Conservation (phyloP, 2,329 filamentous ascomycete species). For the Curvularia lunata region DNA sequence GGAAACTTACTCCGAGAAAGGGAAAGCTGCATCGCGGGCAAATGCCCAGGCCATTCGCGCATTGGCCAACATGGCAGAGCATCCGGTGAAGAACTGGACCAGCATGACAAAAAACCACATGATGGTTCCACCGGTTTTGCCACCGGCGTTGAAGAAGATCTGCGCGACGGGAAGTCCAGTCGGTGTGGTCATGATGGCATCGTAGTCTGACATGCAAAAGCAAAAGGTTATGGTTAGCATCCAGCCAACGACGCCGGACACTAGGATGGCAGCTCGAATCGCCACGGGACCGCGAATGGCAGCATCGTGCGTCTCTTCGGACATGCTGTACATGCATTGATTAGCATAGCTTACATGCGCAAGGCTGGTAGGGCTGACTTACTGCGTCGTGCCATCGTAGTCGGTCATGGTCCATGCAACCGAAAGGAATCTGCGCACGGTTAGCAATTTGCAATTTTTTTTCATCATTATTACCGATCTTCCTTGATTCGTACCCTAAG, state of each 20-base stretch:
- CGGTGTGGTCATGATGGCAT: slow-evolving; percentile 61
- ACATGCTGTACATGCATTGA: slow-evolving; percentile 57
- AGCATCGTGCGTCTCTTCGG: slow-evolving; percentile 70
- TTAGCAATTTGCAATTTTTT: slow-evolving; percentile 14
- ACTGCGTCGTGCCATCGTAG: slow-evolving; percentile 71
- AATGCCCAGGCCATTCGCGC: slow-evolving; percentile 69
- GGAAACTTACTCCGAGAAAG: slow-evolving; percentile 60
- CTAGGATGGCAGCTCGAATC: slow-evolving; percentile 64
- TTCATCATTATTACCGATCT: background rate
- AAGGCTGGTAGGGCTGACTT: slow-evolving; percentile 34
- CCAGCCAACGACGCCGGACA: slow-evolving; percentile 67
- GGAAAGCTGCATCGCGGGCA: slow-evolving; percentile 65
- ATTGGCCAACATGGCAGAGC: slow-evolving; percentile 68
- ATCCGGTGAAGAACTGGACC: slow-evolving; percentile 70
- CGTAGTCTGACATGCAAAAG: slow-evolving; percentile 66
- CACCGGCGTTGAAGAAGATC: slow-evolving; percentile 65
- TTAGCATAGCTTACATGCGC: slow-evolving; percentile 34
- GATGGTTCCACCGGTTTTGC: slow-evolving; percentile 60
- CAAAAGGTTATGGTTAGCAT: slow-evolving; percentile 68
- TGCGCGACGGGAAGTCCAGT: slow-evolving; percentile 66
- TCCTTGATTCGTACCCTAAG: slow-evolving; percentile 55
- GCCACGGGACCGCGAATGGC: slow-evolving; percentile 65
- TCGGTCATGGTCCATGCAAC: slow-evolving; percentile 72
- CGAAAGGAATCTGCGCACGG: slow-evolving; percentile 55
- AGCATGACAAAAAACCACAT: slow-evolving; percentile 70